A percentile compares a stretch with the other conserved stretches of the same genome.
phyloP scores from a whole-genome alignment of 139 green algal species.

The Chlorella vulgaris region DNA sequence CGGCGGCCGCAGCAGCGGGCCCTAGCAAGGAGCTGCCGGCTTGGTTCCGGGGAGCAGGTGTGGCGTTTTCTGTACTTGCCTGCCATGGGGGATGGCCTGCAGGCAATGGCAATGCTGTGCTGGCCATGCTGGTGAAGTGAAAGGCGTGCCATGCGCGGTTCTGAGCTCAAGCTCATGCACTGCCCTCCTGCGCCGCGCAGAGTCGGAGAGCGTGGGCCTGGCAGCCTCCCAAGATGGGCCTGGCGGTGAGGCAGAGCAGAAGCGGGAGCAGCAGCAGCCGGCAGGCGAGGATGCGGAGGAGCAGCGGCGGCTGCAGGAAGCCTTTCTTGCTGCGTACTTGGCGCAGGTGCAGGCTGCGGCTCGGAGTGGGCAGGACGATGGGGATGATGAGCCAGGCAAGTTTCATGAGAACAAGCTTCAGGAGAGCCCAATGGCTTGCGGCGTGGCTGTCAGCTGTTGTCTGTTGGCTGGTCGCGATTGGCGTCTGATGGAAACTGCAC shows the following conservation, averaged over 20 bases:
- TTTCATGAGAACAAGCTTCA: too few species aligned
- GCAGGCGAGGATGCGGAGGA: neutral
- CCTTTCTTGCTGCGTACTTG: conserved; percentile 47
- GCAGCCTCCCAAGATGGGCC: conserved; percentile 16
- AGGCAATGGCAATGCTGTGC: neutral
- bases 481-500: too few species aligned
- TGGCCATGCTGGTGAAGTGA: neutral
- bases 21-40: conserved; percentile 44
- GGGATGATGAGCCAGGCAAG: neutral
- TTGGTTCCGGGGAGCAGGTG: conserved; percentile 40
- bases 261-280: conserved; percentile 17
- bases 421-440: neutral
- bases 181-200: neutral
- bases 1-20: conserved; percentile 11
- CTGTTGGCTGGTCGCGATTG: too few species aligned
- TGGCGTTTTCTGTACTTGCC: neutral
- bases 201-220: conserved; percentile 22
- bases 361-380: neutral
- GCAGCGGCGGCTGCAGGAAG: conserved; percentile 30
- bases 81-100: neutral
- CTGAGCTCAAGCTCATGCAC: too few species aligned
- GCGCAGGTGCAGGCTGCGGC: conserved; percentile 28
- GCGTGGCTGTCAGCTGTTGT: conserved; percentile 2
- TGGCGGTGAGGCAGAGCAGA: conserved; percentile 20
- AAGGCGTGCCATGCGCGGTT: too few species aligned